Evolutionary conservation across 148 eudicot genomes (phyloP), one percentile per base, ranked within the genome.

Genomic region (Rhododendron griersonianum): DNA sequence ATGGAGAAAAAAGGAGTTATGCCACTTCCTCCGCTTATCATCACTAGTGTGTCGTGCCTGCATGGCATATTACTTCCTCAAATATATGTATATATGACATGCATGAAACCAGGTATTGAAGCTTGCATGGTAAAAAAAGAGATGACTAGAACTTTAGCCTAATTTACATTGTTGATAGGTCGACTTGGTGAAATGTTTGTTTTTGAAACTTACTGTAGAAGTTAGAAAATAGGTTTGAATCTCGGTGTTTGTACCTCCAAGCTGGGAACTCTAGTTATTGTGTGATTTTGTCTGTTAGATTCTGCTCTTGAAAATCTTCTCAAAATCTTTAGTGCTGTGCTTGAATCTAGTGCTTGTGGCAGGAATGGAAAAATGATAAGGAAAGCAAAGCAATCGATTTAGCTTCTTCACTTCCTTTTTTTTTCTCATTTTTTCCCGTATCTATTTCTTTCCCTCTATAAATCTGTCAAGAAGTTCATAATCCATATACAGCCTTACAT

Each of bases 21-120:
- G 47, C 98, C 98, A 44, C 95, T 94, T 65, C 98, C 98, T 87
- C 98, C 98, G 63, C 96, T 90, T 47, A 96, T 89, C 96, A 96
- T 88, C 85, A 96, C 95, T 5, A 96, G 87, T n/a, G 86, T 89
- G 44, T 96, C 95, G 19, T 91, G 92, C 91, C 98, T 94, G 91
- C 88, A 48, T 23, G 47, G 63, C 28, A 51, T 11, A 47, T 25
- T 37, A 82, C 48, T 35, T 18, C 19, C 3, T 76, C 84, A 67
- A 67, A 3, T 67, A 11, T 67, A 25, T 3, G 65, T 59, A 59
- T 59, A 11, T 51, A 51, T 13, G 55, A 47, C 50, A 47, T 47
- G 19, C 61, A 51, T 15, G 21, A 16, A 55, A 15, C 61, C 61
- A 15, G 21, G 5, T 15, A 55, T 55, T 55, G 21, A 55, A 55